Base-by-base conservation (phyloP, 2,329 filamentous ascomycete species). In the Ophiostoma pallidulum region DNA sequence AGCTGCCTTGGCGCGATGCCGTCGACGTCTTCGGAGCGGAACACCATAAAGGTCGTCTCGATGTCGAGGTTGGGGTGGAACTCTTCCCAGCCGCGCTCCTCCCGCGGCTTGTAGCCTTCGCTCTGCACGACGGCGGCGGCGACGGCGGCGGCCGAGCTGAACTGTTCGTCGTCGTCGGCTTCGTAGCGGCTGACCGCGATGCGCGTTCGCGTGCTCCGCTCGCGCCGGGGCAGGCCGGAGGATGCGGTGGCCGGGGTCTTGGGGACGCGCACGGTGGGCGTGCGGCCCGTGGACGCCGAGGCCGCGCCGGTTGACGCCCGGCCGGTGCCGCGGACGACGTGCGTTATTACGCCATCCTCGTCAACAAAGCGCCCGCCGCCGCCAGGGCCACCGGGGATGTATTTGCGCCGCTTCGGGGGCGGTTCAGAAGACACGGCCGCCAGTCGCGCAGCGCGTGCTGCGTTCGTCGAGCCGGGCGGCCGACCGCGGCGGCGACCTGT, bases 21-120 rank as follows among this genome's bases (percentile, higher is more conserved):
- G 62, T 97, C 91, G 7, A 97, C 83, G 55, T 94, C 86, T 53
- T 92, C 82, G 2, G 89, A 82, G 41, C 77, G 80, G 60, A 90
- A 90, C 3, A 95, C 73, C 56, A 84, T 79, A 54, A 96, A 84
- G 4, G 77, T 78, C 12, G 76, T 76, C 48, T 95, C 88, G 41
- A 96, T 89, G 67, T 97, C 90, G 45, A 98, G 77, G 58, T 96
- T 87, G 0, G 88, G 89, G 64, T 98, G 92, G 55, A 97, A 97
- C 63, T 98, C 92, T 60, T 96, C 90, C 89, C 91, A 98, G 45
- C 88, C 87, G 53, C 91, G 82, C 69, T 98, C 92, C 67, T 98
- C 92, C 60, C 92, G 78, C 28, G 92, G 92, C 64, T 98, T 98
- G 67, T 97, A 97, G 43, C 91, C 90, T 69, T 97, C 92, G 58